Base-by-base conservation (phyloP, 2,329 filamentous ascomycete species). In the Meredithiella fracta region DNA sequence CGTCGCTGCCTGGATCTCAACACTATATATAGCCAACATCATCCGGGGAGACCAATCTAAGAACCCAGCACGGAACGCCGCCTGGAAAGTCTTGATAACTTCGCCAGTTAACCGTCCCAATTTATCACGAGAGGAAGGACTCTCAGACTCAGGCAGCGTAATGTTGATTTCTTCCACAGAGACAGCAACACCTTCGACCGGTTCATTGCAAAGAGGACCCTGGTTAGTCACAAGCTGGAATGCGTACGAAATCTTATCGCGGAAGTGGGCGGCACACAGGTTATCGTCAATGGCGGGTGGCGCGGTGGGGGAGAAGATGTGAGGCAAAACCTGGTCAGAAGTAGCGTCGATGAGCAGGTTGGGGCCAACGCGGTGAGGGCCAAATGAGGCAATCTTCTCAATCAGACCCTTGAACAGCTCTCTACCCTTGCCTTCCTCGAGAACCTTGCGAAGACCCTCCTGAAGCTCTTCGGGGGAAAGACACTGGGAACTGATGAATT, bases 11-110 rank as follows among this genome's bases (percentile, higher is more conserved):
- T 97, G 92, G 64, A 98, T 97, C 67, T 97, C 92, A 67, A 91
- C 95, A 56, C 81, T 88, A 72, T 98, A 98, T 88, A 97, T 97
- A 53, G 92, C 92, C 47, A 98, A 80, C 71, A 97, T 80, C 62
- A 98, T 79, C n/a, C 92, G 82, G 0, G 92, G 86, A 40, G 85
- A 91, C 92, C 92, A 98, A 73, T 97, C 92, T 17, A 96, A 73
- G 73, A 97, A 95, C 22, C 83, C 91, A 60, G 83, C 75, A 53
- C 83, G 79, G 59, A 98, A 88, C n/a, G 83, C 79, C 49, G 87
- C 82, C 62, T 91, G 87, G 17, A 91, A 82, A 0, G 86, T 84
- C 67, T 89, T 89, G 72, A 98, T 95, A 47, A 94, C 80, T 70
- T 97, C 92, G 60, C 92, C 89, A 0, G 90, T 97, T 0, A 97